Percentiles rank a stretch among this genome's conserved stretches.
phyloP scores from a whole-genome alignment of 2,329 filamentous ascomycete species.

The Aureobasidium uvarum region DNA sequence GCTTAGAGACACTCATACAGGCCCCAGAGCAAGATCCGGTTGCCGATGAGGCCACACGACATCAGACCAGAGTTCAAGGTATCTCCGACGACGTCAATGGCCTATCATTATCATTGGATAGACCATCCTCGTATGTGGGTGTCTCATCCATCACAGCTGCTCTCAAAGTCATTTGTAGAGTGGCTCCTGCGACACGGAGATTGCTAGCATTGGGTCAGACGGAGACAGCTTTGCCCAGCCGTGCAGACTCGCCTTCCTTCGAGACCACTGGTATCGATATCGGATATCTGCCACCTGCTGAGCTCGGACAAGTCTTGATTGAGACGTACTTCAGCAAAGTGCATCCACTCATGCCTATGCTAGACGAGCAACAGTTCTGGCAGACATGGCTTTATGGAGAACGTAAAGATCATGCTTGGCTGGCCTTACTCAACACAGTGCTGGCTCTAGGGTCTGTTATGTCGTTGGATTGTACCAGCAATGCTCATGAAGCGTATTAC shows the following conservation, averaged over 20 bases:
- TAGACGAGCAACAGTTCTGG: conserved; percentile 38
- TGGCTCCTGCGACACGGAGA: conserved; percentile 34
- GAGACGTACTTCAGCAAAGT: conserved; percentile 38
- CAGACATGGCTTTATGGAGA: conserved; percentile 36
- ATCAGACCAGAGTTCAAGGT: conserved; percentile 45
- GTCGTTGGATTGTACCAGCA: conserved; percentile 33
- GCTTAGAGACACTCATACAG: conserved; percentile 63
- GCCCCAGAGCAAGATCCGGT: conserved; percentile 64
- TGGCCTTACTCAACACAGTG: conserved; percentile 38
- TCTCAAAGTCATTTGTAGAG: conserved; percentile 38
- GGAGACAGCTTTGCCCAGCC: conserved; percentile 35
- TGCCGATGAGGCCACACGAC: conserved; percentile 61
- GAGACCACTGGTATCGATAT: conserved; percentile 28
- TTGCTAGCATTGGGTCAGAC: conserved; percentile 33
- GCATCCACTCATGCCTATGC: conserved; percentile 39
- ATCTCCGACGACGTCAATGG: conserved; percentile 40
- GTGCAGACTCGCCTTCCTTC: conserved; percentile 33
- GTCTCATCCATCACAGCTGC: conserved; percentile 38
- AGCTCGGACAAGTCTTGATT: conserved; percentile 35
- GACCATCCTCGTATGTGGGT: conserved; percentile 37
- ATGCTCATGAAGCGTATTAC: conserved; percentile 36
- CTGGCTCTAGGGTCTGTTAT: conserved; percentile 36
- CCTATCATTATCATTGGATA: conserved; percentile 36
- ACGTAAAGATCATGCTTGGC: conserved; percentile 36
- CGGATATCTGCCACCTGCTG: conserved; percentile 33